These are phyloP conservation scores for Starmerella vaccinii DNA, from an alignment of 805 yeast species.

Conservation along the genomic window DNA sequence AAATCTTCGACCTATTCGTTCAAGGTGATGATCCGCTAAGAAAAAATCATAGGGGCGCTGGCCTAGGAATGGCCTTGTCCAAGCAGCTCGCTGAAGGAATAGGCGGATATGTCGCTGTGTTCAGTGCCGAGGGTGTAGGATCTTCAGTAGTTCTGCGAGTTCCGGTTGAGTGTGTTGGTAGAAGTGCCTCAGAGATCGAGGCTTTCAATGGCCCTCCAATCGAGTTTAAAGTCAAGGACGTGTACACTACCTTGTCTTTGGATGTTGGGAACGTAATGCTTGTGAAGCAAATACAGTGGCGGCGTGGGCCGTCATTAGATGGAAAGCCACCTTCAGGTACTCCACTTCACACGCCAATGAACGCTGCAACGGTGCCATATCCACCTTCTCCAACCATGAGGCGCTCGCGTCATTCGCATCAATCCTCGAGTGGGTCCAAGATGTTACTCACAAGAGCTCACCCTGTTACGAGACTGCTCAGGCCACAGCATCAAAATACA, in stretches of 20 bases:
- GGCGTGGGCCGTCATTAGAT: background rate
- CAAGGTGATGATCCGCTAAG: constrained; percentile 95
- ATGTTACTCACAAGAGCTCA: constrained; percentile 11
- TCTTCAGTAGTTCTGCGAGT: constrained; percentile 22
- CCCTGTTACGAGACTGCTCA: constrained; percentile 9
- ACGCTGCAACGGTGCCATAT: background rate
- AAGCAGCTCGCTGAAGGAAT: constrained; percentile 81
- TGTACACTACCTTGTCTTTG: constrained; percentile 16
- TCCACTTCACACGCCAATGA: background rate
- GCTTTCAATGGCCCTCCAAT: constrained; percentile 17
- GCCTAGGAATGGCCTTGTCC: constrained; percentile 82
- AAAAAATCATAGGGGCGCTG: constrained; percentile 90
- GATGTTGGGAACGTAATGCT: constrained; percentile 14
- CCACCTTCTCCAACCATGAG: background rate
- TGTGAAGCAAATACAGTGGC: background rate
- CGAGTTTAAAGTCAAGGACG: constrained; percentile 19
- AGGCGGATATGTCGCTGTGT: constrained; percentile 61
- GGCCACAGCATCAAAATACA: constrained; percentile 2
- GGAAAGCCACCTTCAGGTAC: background rate
- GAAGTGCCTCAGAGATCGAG: background rate
- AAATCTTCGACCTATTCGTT: constrained; percentile 89
- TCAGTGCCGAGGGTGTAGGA: constrained; percentile 27
- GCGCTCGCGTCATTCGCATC: constrained; percentile 9
- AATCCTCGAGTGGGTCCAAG: constrained; percentile 12
- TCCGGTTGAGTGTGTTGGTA: constrained; percentile 19